A percentile compares a stretch with the other conserved stretches of the same genome.
Conservation (phyloP, 2,329 filamentous ascomycete genomes). For the Botryosphaeria dothidea region DNA sequence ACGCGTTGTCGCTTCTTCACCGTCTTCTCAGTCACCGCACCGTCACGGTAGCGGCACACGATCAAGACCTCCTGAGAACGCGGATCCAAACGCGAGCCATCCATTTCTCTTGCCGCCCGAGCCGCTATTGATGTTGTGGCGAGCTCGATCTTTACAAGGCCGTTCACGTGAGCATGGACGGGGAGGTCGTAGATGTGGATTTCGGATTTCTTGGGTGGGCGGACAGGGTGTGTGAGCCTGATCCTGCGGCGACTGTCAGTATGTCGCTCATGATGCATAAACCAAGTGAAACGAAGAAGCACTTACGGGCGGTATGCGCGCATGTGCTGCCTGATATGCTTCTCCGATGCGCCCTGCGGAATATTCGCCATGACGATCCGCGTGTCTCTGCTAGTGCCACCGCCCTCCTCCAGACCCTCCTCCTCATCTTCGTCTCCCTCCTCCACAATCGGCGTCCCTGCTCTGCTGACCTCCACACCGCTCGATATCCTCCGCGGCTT, state of each 20-base stretch:
- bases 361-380: slow-evolving; percentile 14
- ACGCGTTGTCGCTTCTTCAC: neutral
- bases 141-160: neutral
- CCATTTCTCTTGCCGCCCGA: neutral
- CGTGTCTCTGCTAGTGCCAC: neutral
- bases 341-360: neutral
- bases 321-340: neutral
- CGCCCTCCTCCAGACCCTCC: neutral
- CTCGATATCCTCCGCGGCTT: neutral
- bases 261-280: neutral
- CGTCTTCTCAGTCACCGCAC: no score
- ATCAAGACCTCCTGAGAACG: neutral
- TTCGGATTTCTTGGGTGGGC: neutral
- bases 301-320: neutral
- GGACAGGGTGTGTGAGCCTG: neutral
- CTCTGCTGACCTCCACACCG: neutral
- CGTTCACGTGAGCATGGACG: neutral
- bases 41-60: neutral
- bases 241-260: neutral
- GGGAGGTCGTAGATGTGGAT: slow-evolving; percentile 1
- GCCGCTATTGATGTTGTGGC: neutral
- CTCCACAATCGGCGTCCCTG: neutral
- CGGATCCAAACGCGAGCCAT: neutral
- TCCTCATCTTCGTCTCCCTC: neutral
- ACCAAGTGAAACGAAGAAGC: no score